Percentiles rank a stretch among this genome's conserved stretches.
Conservation (phyloP, 148 eudicot species). For the Rhododendron molle region DNA sequence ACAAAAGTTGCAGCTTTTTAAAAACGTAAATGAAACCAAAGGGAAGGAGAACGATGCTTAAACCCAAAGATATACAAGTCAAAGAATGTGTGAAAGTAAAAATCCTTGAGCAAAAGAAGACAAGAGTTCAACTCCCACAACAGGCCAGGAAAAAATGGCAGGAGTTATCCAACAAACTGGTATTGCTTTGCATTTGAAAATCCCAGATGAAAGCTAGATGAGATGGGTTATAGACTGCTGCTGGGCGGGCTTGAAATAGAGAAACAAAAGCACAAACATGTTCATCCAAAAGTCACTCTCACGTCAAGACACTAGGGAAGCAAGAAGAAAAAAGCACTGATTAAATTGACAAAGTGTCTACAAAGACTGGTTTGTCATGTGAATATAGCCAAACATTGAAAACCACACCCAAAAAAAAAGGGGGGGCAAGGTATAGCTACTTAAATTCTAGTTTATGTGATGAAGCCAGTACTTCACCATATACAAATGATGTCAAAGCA, state of each 20-base stretch:
- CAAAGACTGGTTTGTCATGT: background rate
- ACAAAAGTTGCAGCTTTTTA: background rate
- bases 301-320: background rate
- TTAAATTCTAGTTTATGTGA: conserved; percentile 2
- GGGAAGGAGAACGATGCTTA: background rate
- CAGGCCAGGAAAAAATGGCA: background rate
- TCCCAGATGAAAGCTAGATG: background rate
- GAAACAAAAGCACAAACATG: background rate
- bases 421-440: background rate
- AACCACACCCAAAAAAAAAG: background rate
- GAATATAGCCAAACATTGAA: background rate
- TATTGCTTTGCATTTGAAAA: background rate
- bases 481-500: background rate
- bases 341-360: background rate
- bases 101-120: background rate
- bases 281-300: background rate
- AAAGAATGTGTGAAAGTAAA: background rate
- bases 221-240: background rate
- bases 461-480: background rate
- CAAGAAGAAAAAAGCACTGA: background rate
- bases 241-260: conserved; percentile 1
- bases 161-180: background rate
- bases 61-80: background rate
- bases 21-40: background rate
- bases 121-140: background rate